Base-by-base conservation (phyloP, 2,329 filamentous ascomycete species). In the Apiospora saccharicola region DNA sequence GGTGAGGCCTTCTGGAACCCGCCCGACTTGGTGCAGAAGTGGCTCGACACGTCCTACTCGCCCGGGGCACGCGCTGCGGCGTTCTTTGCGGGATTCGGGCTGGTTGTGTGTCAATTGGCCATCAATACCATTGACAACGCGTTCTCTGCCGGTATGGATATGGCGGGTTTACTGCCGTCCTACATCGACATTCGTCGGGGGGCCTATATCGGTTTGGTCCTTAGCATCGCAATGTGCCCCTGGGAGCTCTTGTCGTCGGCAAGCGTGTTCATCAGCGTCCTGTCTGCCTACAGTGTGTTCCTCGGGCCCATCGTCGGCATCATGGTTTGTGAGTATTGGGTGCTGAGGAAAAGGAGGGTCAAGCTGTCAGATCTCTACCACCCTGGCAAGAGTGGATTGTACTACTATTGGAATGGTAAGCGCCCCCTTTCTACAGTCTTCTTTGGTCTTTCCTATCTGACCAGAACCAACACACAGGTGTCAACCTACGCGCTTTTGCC, bases 281-380 rank as follows among this genome's bases (percentile, higher is more conserved):
- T 98, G 0, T 96, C 93, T 0, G 93, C 95, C 0, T 98, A 98
- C 85, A 95, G 93, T 3, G 94, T 98, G 71, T 98, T 98, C 83
- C 88, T 98, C n/a, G 95, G 93, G 72, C 94, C 93, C 57, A 97
- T 98, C 74, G 94, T 94, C 0, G 95, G 95, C n/a, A 94, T 97
- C 75, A 96, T 98, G 84, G 86, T 94, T 73, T 89, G 88, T 76
- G 95, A 98, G 82, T 98, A 98, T 85, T 98, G 97, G 82, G 74
- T 92, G 71, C 93, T 98, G 5, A 92, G 95, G 72, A 91, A 89
- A 72, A 95, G 95, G 6, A 97, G 94, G 80, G 86, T 96, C 2
- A 90, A 95, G 75, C 86, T 96, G 75, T 91, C 90, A 77, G 91
- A 94, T 71, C 88, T 98, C 0, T 98, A 97, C 85, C 92, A 92